Percentiles rank a stretch among this genome's conserved stretches.
phyloP scores from a whole-genome alignment of 2,329 filamentous ascomycete genomes.

The Pezicula carpinea region DNA sequence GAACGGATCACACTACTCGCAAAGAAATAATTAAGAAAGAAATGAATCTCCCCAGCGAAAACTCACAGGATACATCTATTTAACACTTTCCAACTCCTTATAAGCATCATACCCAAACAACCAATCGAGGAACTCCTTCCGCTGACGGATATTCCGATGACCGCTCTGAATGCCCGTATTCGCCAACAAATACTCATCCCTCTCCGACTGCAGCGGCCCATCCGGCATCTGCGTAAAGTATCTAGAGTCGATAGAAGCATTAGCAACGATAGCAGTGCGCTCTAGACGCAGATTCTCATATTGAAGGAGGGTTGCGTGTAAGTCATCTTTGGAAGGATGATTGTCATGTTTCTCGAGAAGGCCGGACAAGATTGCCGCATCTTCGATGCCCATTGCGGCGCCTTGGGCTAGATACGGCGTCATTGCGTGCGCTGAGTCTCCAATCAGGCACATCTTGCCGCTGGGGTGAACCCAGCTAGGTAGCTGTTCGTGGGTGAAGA shows the following conservation, averaged over 20 bases:
- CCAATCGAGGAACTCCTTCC: slow-evolving; percentile 14
- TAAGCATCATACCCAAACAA: slow-evolving; percentile 16
- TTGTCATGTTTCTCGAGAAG: slow-evolving; percentile 9
- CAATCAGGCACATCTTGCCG: slow-evolving; percentile 33
- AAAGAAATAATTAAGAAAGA: too few relatives aligned
- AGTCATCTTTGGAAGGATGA: slow-evolving; percentile 1
- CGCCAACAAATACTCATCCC: slow-evolving; percentile 14
- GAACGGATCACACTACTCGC: too few relatives aligned
- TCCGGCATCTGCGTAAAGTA: slow-evolving; percentile 17
- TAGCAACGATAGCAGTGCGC: slow-evolving; percentile 13
- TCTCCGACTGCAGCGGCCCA: slow-evolving; percentile 6
- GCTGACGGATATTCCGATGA: slow-evolving; percentile 13
- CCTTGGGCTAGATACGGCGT: slow-evolving; percentile 40
- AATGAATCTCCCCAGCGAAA: too few relatives aligned
- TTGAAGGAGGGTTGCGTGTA: slow-evolving; percentile 4
- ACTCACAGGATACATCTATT: too few relatives aligned
- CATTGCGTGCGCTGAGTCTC: slow-evolving; percentile 41
- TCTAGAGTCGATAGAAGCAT: slow-evolving; percentile 12
- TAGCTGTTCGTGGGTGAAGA: slow-evolving; percentile 12
- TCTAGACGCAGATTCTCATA: slow-evolving; percentile 11
- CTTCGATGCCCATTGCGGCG: slow-evolving; percentile 32
- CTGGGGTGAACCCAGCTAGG: slow-evolving; percentile 14
- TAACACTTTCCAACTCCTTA: slow-evolving; percentile 2
- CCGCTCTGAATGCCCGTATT: slow-evolving; percentile 13
- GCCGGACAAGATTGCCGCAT: slow-evolving; percentile 11